Base-by-base conservation (phyloP, 2,329 filamentous ascomycete genomes). In the Aureobasidium pullulans region DNA sequence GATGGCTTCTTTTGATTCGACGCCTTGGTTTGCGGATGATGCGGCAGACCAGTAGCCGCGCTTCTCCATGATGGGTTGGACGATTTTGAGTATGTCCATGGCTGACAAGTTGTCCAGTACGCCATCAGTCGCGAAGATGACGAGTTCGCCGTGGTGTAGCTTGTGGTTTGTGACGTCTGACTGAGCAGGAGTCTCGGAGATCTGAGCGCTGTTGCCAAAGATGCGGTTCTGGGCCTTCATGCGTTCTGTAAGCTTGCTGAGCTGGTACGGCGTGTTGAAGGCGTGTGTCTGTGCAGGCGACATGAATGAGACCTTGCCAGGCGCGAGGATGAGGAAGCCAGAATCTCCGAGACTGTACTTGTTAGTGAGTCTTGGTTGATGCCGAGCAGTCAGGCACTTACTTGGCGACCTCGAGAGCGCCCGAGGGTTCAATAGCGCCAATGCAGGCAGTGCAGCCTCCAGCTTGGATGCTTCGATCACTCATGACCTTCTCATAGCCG, bases 191-290 rank as follows among this genome's bases (percentile, higher is more conserved):
- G 87, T 80, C 74, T 99, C 94, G 70, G 87, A 86, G 29, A 96
- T 82, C 59, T 72, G 71, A 4, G 72, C 70, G 1, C 83, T 79
- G 46, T 90, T 90, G 19, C 93, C 93, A 71, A 96, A 97, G 31
- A 90, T 84, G 11, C 86, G 84, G 67, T 91, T 87, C 67, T 94
- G 89, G 23, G 85, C 83, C 60, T 90, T 82, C 74, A 96, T 86
- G 66, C 83, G 84, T 3, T 87, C 83, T 0, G 94, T 93, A 7
- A 96, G 86, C 57, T 96, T 85, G 57, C 90, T 93, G 42, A 99
- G 82, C 73, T 99, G 94, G 70, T 89, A 99, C 0, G 94, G 94
- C 0, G 94, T 97, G 74, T 99, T 99, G 81, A 99, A 99, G 44
- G 87, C 91, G 72, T 99, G 94, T 0, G 91, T 96, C 74, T 99